Base-by-base conservation (phyloP, 2,329 filamentous ascomycete genomes). In the Pezicula neosporulosa region DNA sequence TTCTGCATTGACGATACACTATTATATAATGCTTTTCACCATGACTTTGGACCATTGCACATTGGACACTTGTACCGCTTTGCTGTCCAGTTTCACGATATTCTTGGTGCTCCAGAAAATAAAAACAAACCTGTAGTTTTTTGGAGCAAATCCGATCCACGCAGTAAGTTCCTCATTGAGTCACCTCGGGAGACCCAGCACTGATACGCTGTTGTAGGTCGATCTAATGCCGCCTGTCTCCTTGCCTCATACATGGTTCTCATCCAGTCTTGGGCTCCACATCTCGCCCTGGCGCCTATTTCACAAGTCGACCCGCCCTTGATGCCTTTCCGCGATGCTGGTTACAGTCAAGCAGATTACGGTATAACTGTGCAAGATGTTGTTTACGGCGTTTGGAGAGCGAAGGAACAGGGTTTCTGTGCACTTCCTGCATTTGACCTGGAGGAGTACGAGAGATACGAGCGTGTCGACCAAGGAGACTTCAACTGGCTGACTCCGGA, bases 401-500 rank as follows among this genome's bases (percentile, higher is more conserved):
- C 94, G 43, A 99, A 97, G 76, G 94, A 99, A 67, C 90, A 97
- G 71, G 87, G 88, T 44, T 86, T 96, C 63, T 95, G 92, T 66
- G 89, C 89, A 49, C 77, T 99, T 53, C 91, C 95, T 67, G 90
- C 94, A 68, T 99, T 99, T 67, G 92, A 93, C 64, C 80, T 99
- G 18, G 92, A 97, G 73, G 90, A 97, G 82, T 99, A 99, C 68
- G 94, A 99, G 73, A 87, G 83, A 68, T 99, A 83, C 63, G 94
- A 99, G 74, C 83, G 94, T 52, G 94, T 99, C 18, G 94, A 99
- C 68, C 91, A 97, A 77, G 94, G 94, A 57, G 94, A 99, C 73
- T 99, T 99, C 86, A 99, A 99, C 81, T 99, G 94, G 94, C 82
- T 99, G 53, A 96, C 92, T 6, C 92, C 93, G 8, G 78, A 92